Base-by-base conservation (phyloP, 345 rosid species). In the Eucalyptus urophylla region DNA sequence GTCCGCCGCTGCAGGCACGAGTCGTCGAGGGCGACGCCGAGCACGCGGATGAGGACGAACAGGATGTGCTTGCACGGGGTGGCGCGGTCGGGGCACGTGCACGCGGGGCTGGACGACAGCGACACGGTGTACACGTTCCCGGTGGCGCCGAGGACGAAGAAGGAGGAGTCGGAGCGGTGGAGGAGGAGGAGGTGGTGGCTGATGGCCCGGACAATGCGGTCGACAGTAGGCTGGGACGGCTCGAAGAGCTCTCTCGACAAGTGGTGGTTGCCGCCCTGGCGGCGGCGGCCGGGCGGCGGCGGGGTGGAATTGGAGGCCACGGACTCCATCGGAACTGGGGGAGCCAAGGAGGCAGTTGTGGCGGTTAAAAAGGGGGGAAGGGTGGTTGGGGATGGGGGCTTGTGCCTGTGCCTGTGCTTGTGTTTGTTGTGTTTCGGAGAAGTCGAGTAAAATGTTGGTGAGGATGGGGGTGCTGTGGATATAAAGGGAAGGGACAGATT, bases 31-130 rank as follows among this genome's bases (percentile, higher is more conserved):
- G 98, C 91, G 88, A 97, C 90, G 1, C 99, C 98, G 14, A 97
- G 92, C 19, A 92, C 99, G 27, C 97, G 93, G 27, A 97, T 95
- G 4, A 94, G 90, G 76, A 96, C 97, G 87, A 96, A 97, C 17
- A 96, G 87, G 11, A 97, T 96, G 91, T 97, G 99, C 51, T 97
- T 97, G 94, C 99, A 97, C 22, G 99, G 98, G 33, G 89, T 91
- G n/a, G 93, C 93, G 22, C 97, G 97, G 91, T 96, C 99, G 3
- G 99, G 99, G 90, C 99, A 97, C 1, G 97, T 94, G 91, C 98
- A 96, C 4, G 96, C 90, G 1, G 99, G 98, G 87, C 89, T 90
- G 65, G 94, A 85, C 16, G 92, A 89, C 51, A 97, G 60, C 40
- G 94, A 91, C 21, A 97, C 98, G 49, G 95, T 95, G 92, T 97